A percentile compares a stretch with the other conserved stretches of the same genome.
Conservation (phyloP, 2,329 filamentous ascomycete genomes). For the Penicillium frequentans region DNA sequence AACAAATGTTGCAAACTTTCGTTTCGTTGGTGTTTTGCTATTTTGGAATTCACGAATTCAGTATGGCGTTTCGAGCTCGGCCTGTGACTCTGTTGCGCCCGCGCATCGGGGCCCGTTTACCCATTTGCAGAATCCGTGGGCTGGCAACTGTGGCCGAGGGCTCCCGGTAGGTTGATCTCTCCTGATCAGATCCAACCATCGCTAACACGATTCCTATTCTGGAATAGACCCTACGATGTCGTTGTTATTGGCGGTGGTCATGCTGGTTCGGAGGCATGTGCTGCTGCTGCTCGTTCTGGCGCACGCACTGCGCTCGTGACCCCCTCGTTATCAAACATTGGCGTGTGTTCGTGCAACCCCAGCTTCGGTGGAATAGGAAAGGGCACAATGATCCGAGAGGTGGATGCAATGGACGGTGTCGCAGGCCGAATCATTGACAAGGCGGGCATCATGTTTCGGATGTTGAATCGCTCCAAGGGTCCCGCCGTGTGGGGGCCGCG, state of each 20-base stretch:
- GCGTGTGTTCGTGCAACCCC: constrained; percentile 94
- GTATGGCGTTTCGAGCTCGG: constrained; percentile 38
- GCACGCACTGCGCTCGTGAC: constrained; percentile 89
- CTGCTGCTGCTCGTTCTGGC: constrained; percentile 84
- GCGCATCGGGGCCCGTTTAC: constrained; percentile 24
- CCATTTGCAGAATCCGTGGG: constrained; percentile 24
- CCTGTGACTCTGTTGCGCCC: constrained; percentile 29
- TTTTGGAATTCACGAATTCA: not conserved
- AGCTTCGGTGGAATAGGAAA: constrained; percentile 99
- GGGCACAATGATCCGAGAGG: constrained; percentile 90
- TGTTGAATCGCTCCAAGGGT: constrained; percentile 85
- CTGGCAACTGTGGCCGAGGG: constrained; percentile 42
- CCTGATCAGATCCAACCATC: not conserved
- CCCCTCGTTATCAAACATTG: constrained; percentile 82
- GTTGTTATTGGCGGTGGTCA: constrained; percentile 95
- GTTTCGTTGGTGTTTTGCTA: not conserved
- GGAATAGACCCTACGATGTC: constrained; percentile 74
- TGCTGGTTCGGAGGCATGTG: constrained; percentile 89
- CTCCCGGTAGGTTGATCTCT: constrained; percentile 31
- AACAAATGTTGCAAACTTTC: not conserved
- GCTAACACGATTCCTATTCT: not conserved
- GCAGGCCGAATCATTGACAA: constrained; percentile 89
- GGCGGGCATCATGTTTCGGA: constrained; percentile 88
- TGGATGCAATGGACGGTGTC: constrained; percentile 91
- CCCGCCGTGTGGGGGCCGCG: constrained; percentile 96